phyloP scores from a whole-genome alignment of 257 asterid genomes.

The Voacanga thouarsii region DNA sequence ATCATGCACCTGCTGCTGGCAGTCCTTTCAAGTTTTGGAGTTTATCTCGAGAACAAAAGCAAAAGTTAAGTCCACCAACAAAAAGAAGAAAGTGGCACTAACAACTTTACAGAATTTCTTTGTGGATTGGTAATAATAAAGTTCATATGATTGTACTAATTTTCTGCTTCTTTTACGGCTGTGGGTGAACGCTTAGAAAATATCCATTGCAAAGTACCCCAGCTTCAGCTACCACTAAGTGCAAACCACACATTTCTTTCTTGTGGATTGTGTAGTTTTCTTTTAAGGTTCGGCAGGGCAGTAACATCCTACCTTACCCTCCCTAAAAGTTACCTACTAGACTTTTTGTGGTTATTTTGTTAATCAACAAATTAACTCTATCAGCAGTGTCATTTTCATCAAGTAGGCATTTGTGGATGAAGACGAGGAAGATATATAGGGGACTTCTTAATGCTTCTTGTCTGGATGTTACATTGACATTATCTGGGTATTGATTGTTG shows the following conservation, averaged over 20 bases:
- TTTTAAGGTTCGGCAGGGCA: no score
- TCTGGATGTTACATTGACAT: no score
- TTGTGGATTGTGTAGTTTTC: no score
- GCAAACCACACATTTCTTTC: no score
- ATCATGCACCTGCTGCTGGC: not conserved
- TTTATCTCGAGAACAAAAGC: not conserved
- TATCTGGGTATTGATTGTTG: not conserved
- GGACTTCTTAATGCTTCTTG: not conserved
- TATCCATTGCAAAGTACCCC: no score
- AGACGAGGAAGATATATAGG: not conserved
- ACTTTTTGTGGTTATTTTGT: no score
- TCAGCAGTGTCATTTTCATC: no score
- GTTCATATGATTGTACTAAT: not conserved
- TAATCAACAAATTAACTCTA: no score
- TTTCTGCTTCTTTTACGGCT: not conserved
- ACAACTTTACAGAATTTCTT: not conserved
- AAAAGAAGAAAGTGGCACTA: not conserved
- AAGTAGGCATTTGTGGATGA: not conserved
- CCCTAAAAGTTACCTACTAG: no score
- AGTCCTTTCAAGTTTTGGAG: not conserved
- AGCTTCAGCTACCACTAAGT: no score
- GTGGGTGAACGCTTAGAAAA: no score
- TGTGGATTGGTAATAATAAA: not conserved
- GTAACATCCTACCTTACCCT: no score
- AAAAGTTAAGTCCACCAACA: not conserved